phyloP scores from a whole-genome alignment of 495 filamentous ascomycete genomes.

The Tuber microsphaerosporum region DNA sequence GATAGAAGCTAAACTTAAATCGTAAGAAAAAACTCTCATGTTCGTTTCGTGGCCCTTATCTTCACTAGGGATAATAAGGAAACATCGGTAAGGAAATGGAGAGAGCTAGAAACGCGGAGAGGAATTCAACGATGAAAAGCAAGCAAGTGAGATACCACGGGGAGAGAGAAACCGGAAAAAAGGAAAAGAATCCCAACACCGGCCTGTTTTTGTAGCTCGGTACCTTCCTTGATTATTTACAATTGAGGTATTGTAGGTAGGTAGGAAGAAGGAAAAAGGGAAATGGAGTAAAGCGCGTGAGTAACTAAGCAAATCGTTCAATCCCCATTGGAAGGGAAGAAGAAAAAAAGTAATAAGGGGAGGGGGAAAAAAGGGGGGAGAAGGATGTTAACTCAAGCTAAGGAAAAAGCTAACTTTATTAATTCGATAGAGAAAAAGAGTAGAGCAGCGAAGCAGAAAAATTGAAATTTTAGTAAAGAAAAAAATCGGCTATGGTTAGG shows the following conservation, averaged over 20 bases:
- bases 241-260: not conserved
- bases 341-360: not conserved
- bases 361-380: not conserved
- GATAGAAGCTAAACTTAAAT: not conserved
- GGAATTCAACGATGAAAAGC: conserved; percentile 23
- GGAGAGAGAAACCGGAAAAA: conserved; percentile 17
- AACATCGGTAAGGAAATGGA: conserved; percentile 25
- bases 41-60: not conserved
- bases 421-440: conserved; percentile 41
- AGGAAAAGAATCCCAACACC: conserved; percentile 9
- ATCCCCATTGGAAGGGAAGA: not conserved
- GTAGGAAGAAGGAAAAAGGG: not conserved
- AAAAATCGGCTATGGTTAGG: not conserved
- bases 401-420: conserved; percentile 41
- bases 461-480: not conserved
- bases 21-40: not conserved
- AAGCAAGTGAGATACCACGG: conserved; percentile 2
- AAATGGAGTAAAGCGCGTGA: not conserved
- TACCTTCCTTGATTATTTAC: not conserved
- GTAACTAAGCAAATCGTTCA: not conserved
- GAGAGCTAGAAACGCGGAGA: conserved; percentile 40
- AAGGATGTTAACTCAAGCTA: not conserved
- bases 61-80: not conserved
- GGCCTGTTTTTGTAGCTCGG: not conserved
- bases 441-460: not conserved